These are phyloP conservation scores for Chaetomiaceae sp. DNA, from an alignment of 2,329 filamentous ascomycete genomes.

Conservation along the genomic window DNA sequence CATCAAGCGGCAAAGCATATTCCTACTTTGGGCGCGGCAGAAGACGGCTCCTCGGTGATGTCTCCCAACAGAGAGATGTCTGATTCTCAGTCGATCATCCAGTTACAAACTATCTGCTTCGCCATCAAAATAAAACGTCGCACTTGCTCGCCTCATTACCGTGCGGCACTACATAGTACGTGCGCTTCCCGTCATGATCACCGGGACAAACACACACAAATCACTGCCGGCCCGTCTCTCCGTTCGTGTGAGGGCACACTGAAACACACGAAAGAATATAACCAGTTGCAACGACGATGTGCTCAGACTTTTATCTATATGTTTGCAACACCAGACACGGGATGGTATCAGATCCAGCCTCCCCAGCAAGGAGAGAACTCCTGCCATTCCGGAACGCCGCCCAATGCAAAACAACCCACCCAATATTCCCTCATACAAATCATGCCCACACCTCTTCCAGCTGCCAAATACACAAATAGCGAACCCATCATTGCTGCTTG, in stretches of 20 bases:
- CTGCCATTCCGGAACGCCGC: conserved; percentile 16
- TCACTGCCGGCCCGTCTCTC: background rate
- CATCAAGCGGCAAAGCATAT: no score
- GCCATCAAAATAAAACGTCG: no score
- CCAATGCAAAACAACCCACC: conserved; percentile 12
- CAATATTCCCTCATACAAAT: background rate
- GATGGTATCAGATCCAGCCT: conserved; percentile 23
- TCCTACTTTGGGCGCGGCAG: no score
- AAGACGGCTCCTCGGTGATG: no score
- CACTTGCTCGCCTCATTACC: no score
- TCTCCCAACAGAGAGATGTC: no score
- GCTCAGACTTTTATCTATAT: conserved; percentile 1
- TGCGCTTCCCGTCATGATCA: background rate
- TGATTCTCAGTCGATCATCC: no score
- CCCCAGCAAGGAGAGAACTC: background rate
- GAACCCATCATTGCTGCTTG: conserved; percentile 45
- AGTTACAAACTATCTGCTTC: no score
- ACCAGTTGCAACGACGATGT: background rate
- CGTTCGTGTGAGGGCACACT: background rate
- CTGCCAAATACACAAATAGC: no score
- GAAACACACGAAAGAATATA: background rate
- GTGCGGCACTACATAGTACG: no score
- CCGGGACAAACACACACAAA: background rate
- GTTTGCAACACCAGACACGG: conserved; percentile 17
- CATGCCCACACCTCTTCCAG: no score